A percentile compares a stretch with the other conserved stretches of the same genome.
Evolutionary conservation across 1,284 basidiomycete species (phyloP).

Genomic region (Cyathus pygmaeus): DNA sequence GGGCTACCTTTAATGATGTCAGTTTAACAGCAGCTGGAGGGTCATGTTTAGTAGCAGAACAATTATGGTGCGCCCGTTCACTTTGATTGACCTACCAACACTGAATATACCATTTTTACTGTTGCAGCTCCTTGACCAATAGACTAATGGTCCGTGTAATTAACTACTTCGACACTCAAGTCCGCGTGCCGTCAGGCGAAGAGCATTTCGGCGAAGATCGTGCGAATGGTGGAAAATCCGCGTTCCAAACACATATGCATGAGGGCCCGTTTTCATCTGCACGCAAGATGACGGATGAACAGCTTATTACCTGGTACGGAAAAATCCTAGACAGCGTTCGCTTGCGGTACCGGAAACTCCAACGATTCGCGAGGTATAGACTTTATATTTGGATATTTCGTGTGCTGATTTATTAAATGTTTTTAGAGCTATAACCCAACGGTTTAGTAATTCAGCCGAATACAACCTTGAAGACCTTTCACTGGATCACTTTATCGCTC

Average conservation of each 20-base stretch:
- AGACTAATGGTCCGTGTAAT: conserved; percentile 91
- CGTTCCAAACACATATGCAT: conserved; percentile 32
- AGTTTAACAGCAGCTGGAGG: conserved; percentile 91
- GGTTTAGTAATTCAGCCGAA: conserved; percentile 96
- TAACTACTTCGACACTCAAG: conserved; percentile 94
- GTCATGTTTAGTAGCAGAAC: conserved; percentile 92
- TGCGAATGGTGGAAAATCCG: conserved; percentile 23
- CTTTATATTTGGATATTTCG: background rate
- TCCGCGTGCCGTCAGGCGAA: conserved; percentile 75
- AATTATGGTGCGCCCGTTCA: conserved; percentile 75
- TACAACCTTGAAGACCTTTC: conserved; percentile 87
- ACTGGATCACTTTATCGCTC: conserved; percentile 84
- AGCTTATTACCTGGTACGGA: conserved; percentile 89
- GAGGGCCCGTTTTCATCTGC: conserved; percentile 24
- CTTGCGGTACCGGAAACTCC: conserved; percentile 92
- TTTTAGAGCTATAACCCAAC: conserved; percentile 78
- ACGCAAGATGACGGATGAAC: conserved; percentile 78
- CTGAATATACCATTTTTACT: conserved; percentile 3
- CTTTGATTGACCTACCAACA: background rate
- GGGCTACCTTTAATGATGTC: conserved; percentile 95
- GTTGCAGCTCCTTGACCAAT: conserved; percentile 82
- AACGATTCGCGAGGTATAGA: conserved; percentile 87
- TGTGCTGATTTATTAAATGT: conserved; percentile 5
- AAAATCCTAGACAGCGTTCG: conserved; percentile 96
- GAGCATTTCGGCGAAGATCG: conserved; percentile 33